phyloP scores from a whole-genome alignment of 176 grass and related monocot genomes.

The Hordeum vulgare region MorexV3_pseudomolecules_assembly NC_058520.1:462275198-462275697 shows the following conservation, averaged over 20 bases:
- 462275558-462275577: conserved; percentile 16
- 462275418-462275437: conserved; percentile 30
- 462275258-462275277: too few species aligned
- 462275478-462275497: conserved; percentile 84
- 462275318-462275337: conserved; percentile 11
- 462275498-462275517: conserved; percentile 76
- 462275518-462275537: not conserved
- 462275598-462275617: conserved; percentile 27
- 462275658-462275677: too few species aligned
- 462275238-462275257: too few species aligned
- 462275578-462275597: conserved; percentile 15
- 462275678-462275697: too few species aligned
- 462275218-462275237: not conserved
- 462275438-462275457: conserved; percentile 74
- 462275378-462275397: conserved; percentile 32
- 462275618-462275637: too few species aligned
- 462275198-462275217: conserved; percentile 2
- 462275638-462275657: too few species aligned
- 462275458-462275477: conserved; percentile 83
- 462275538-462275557: not conserved
- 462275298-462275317: conserved; percentile 28
- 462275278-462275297: not conserved
- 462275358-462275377: not conserved
- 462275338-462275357: conserved; percentile 37
- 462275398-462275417: conserved; percentile 23